Conservation (phyloP, 176 grass and related monocot genomes). For the Avena insularis region DNA sequence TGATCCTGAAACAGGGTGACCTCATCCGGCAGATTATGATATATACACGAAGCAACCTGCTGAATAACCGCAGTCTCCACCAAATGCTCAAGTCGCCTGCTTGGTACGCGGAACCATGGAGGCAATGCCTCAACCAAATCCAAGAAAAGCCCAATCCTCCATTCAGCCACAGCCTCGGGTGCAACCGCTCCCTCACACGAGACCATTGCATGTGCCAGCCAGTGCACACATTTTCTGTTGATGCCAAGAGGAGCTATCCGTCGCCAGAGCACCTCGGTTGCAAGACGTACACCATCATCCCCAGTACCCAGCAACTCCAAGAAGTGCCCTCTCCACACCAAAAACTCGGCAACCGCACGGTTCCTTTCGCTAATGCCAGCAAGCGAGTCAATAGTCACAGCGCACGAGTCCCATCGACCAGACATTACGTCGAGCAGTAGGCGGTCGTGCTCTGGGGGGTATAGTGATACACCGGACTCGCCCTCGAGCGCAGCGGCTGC, state of each 20-base stretch:
- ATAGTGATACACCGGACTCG: slow-evolving; percentile 76
- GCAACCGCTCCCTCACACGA: slow-evolving; percentile 60
- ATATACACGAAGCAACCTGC: slow-evolving; percentile 78
- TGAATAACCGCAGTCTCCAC: slow-evolving; percentile 70
- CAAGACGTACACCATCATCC: slow-evolving; percentile 47
- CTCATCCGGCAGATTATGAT: slow-evolving; percentile 79
- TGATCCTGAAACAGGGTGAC: slow-evolving; percentile 87
- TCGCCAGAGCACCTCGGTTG: slow-evolving; percentile 74
- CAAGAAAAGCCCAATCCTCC: slow-evolving; percentile 79
- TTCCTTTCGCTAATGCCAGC: slow-evolving; percentile 46
- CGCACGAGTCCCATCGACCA: slow-evolving; percentile 82
- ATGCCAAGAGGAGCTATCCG: slow-evolving; percentile 67
- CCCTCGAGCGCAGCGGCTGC: slow-evolving; percentile 75
- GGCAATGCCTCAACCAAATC: slow-evolving; percentile 83
- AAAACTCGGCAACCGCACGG: slow-evolving; percentile 55
- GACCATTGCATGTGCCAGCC: slow-evolving; percentile 65
- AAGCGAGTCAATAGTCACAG: slow-evolving; percentile 62
- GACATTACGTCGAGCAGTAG: slow-evolving; percentile 74
- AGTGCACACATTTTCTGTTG: slow-evolving; percentile 60
- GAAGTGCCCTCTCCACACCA: slow-evolving; percentile 86
- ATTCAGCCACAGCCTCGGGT: slow-evolving; percentile 49
- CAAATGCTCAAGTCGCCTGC: slow-evolving; percentile 69
- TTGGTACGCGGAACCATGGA: slow-evolving; percentile 65
- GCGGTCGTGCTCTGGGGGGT: slow-evolving; percentile 66
- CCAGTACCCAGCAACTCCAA: slow-evolving; percentile 78